A percentile compares a stretch with the other conserved stretches of the same genome.
Conservation (phyloP, 495 filamentous ascomycete species). For the Tuber umbilicatum region DNA sequence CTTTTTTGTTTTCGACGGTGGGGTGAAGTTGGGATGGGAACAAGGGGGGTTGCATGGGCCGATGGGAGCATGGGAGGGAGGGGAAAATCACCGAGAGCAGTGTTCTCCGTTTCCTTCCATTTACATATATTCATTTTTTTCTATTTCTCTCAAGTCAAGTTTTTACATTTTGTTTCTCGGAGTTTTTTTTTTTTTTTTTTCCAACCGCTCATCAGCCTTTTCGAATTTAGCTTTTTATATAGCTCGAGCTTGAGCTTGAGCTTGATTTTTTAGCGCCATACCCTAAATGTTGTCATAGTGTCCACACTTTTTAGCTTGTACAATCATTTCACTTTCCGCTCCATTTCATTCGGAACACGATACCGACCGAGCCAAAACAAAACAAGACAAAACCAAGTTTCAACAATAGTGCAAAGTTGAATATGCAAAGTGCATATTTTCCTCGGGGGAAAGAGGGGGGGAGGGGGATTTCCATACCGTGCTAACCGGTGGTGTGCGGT, state of each 20-base stretch:
- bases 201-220: slow-evolving; percentile 1
- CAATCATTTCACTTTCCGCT: slow-evolving; percentile 32
- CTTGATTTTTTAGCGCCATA: background rate
- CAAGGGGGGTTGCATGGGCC: background rate
- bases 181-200: slow-evolving; percentile 8
- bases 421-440: background rate
- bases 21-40: slow-evolving; percentile 2
- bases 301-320: slow-evolving; percentile 10
- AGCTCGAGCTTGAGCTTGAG: background rate
- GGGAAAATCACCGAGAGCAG: background rate
- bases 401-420: background rate
- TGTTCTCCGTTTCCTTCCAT: background rate
- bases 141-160: background rate
- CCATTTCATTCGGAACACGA: background rate
- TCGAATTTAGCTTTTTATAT: background rate
- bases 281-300: background rate
- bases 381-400: background rate
- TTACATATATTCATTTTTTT: background rate
- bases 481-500: background rate
- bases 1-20: background rate
- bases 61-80: background rate
- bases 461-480: background rate
- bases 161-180: background rate
- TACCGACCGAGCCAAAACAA: background rate
- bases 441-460: background rate